phyloP scores from a whole-genome alignment of 2,329 filamentous ascomycete genomes.

The Colletotrichum endophyticum region DNA sequence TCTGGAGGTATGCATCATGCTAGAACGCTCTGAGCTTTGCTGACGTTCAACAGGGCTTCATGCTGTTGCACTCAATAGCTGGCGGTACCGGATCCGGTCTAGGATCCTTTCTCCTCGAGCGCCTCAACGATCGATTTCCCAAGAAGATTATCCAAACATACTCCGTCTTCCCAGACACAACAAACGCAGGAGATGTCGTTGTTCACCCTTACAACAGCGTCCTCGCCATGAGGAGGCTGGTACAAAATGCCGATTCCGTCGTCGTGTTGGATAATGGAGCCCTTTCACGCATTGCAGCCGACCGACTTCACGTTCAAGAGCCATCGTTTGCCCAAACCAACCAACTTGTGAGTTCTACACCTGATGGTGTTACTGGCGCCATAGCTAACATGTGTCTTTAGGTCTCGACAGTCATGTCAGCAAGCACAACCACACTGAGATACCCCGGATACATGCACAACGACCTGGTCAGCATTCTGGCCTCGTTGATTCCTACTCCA shows the following conservation, averaged over 20 bases:
- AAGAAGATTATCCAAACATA: conserved; percentile 99
- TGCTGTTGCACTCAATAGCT: conserved; percentile 98
- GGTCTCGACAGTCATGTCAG: conserved; percentile 97
- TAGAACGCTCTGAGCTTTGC: not conserved
- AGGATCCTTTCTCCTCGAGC: conserved; percentile 91
- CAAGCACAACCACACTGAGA: conserved; percentile 92
- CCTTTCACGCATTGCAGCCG: conserved; percentile 89
- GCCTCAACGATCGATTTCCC: conserved; percentile 95
- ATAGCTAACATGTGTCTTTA: conserved; percentile 32
- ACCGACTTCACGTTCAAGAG: conserved; percentile 92
- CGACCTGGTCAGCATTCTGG: conserved; percentile 95
- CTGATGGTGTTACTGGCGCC: not conserved
- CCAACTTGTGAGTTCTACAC: conserved; percentile 70
- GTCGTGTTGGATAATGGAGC: conserved; percentile 97
- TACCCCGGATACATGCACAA: conserved; percentile 99
- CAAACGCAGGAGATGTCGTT: conserved; percentile 86
- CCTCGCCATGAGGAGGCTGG: conserved; percentile 86
- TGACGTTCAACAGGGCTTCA: conserved; percentile 74
- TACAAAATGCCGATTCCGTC: conserved; percentile 96
- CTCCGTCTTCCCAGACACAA: conserved; percentile 95
- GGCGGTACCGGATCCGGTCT: conserved; percentile 96
- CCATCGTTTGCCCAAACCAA: conserved; percentile 98
- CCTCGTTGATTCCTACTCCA: conserved; percentile 93
- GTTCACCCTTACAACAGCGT: conserved; percentile 99
- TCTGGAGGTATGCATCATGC: conserved; percentile 67